Conservation (phyloP, 768 basidiomycete genomes). For the Boletus tomentosulus region DNA sequence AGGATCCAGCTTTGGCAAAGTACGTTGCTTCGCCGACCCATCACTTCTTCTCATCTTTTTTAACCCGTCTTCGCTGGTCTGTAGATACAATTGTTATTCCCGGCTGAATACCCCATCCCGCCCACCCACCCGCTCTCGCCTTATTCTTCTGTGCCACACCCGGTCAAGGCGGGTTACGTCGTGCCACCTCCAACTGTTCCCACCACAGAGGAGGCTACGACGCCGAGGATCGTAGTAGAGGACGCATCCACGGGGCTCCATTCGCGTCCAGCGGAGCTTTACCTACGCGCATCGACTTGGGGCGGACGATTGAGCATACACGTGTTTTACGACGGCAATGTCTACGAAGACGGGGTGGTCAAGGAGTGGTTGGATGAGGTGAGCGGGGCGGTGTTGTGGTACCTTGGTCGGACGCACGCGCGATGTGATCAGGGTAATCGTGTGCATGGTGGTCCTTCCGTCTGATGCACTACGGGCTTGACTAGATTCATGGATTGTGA, state of each 20-base stretch:
- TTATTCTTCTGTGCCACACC: neutral
- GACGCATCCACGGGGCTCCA: conserved; percentile 27
- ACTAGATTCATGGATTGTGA: no score
- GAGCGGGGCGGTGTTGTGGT: conserved; percentile 30
- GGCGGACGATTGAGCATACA: conserved; percentile 31
- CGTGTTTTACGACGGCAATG: conserved; percentile 42
- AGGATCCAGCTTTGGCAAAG: neutral
- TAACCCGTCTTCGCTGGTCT: neutral
- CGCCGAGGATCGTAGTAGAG: neutral
- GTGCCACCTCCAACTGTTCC: neutral
- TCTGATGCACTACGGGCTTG: no score
- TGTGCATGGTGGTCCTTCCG: no score
- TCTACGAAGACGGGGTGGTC: conserved; percentile 38
- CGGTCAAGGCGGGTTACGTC: neutral
- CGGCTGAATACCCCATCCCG: neutral
- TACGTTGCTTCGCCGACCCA: neutral
- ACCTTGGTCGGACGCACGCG: conserved; percentile 18
- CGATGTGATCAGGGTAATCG: no score
- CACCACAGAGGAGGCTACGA: neutral
- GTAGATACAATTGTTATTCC: neutral
- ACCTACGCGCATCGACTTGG: conserved; percentile 40
- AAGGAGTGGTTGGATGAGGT: conserved; percentile 49
- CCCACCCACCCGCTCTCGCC: neutral
- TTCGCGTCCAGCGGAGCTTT: conserved; percentile 40
- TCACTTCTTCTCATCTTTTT: neutral